Conservation (phyloP, 2,329 filamentous ascomycete species). For the Tolypocladium inflatum region DNA sequence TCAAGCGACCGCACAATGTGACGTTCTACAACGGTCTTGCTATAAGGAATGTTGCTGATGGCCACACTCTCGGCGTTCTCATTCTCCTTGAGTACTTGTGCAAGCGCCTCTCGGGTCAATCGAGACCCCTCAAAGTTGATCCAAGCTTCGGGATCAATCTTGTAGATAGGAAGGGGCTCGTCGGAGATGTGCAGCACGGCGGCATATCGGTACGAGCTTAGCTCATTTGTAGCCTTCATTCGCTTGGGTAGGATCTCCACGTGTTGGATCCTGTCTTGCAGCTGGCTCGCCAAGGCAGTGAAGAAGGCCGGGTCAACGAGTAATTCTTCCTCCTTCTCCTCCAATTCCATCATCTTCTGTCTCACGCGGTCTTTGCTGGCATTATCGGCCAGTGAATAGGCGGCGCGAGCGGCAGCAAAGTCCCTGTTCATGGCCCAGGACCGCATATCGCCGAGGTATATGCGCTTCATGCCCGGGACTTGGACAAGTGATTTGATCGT, state of each 20-base stretch:
- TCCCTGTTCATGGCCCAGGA: conserved; percentile 6
- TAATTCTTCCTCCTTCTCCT: conserved; percentile 8
- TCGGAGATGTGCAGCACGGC: conserved; percentile 10
- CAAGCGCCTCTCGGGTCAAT: conserved; percentile 5
- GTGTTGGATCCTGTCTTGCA: conserved; percentile 11
- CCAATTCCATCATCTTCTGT: conserved; percentile 6
- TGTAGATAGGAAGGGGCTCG: background rate
- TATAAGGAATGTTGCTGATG: too few species aligned
- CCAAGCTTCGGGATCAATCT: conserved; percentile 8
- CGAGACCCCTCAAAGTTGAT: conserved; percentile 8
- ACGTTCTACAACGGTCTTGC: too few species aligned
- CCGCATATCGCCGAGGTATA: conserved; percentile 13
- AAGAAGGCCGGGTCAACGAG: conserved; percentile 14
- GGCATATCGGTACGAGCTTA: conserved; percentile 17
- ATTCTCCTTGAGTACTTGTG: conserved; percentile 4
- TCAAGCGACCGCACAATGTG: too few species aligned
- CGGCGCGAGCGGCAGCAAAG: conserved; percentile 2
- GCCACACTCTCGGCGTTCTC: background rate
- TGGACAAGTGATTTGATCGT: background rate
- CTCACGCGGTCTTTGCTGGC: conserved; percentile 1
- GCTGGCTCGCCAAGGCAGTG: conserved; percentile 2
- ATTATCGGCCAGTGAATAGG: too few species aligned
- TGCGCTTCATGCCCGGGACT: background rate
- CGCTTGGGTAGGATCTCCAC: conserved; percentile 19
- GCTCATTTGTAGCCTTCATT: conserved; percentile 18